Evolutionary conservation across 2,329 filamentous ascomycete genomes (phyloP), one percentile per base, ranked within the genome.

Genomic region (Colletotrichum sp.): DNA sequence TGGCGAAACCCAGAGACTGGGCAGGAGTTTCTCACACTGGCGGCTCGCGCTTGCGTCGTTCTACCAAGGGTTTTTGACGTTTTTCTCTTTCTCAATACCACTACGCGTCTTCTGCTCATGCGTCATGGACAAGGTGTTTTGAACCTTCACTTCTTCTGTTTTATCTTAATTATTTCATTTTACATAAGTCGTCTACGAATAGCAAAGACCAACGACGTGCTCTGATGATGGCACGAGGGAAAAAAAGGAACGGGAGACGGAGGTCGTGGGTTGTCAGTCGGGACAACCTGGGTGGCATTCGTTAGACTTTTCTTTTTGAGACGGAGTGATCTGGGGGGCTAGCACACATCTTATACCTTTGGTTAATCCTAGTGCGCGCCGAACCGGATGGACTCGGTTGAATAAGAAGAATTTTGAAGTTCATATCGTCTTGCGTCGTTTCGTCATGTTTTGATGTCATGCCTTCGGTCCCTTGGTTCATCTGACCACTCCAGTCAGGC

Each of bases 11-110:
- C 62, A 71, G 47, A 67, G 43, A 67, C 15, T 67, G 72, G 72
- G 72, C 68, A 71, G 72, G 72, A 73, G 72, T 73, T 73, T 72
- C 57, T 73, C 47, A 58, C 34, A 71, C 63, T 47, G 62, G 72
- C 62, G 72, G 72, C 68, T 72, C 72, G 57, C 55, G 57, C 68
- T 34, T 67, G 72, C 68, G 71, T 73, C 29, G 18, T 72, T 63
- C 47, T 66, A 43, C 55, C 24, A 33, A 61, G 43, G 68, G 62
- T 24, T 31, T 57, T 66, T 57, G 64, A 57, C 38, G 47, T 58
- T 18, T 67, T 38, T 58, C 18, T 21, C 8, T 33, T 43, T 47
- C 18, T 66, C 69, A 73, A 67, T 73, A 73, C 72, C 72, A 73
- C 57, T 71, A 43, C 29, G 72, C 72, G 54, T 62, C 62, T 66